Evolutionary conservation across 2,329 filamentous ascomycete species (phyloP).

Genomic region (Neophaeococcomyces mojaviensis): DNA sequence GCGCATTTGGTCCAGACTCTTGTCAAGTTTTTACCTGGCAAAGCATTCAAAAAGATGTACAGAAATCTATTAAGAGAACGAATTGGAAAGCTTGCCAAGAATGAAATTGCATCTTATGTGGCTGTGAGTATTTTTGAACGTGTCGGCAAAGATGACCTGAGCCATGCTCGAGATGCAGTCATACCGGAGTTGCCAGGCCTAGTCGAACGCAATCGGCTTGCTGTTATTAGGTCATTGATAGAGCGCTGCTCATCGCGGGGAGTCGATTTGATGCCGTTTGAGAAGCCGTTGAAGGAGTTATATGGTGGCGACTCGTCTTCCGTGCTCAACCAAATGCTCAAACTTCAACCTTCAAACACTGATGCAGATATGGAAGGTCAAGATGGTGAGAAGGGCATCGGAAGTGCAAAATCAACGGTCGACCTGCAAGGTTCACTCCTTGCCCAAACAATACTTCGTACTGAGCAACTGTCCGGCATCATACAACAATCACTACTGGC

Average conservation of each 20-base stretch:
- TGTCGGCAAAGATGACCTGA: constrained; percentile 77
- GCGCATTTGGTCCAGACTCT: constrained; percentile 85
- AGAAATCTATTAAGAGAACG: constrained; percentile 70
- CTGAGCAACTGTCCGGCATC: constrained; percentile 63
- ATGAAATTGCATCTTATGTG: constrained; percentile 84
- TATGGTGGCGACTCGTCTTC: constrained; percentile 45
- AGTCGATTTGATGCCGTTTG: constrained; percentile 50
- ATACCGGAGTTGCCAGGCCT: constrained; percentile 65
- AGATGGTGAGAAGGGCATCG: constrained; percentile 38
- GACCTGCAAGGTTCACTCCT: constrained; percentile 72
- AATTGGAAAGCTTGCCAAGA: constrained; percentile 73
- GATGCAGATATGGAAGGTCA: constrained; percentile 42
- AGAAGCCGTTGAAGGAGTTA: constrained; percentile 49
- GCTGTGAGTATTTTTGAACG: constrained; percentile 75
- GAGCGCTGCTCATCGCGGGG: constrained; percentile 69
- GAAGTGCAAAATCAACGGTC: constrained; percentile 28
- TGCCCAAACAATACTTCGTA: constrained; percentile 68
- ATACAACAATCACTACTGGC: constrained; percentile 65
- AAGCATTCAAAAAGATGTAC: constrained; percentile 84
- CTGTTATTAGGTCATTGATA: constrained; percentile 72
- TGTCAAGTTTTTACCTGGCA: constrained; percentile 70
- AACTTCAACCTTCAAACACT: constrained; percentile 42
- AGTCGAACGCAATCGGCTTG: constrained; percentile 66
- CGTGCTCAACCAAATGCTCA: constrained; percentile 54
- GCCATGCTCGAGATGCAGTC: constrained; percentile 63